phyloP scores from a whole-genome alignment of 2,329 filamentous ascomycete species.

The Colletotrichum cordylinicola region DNA sequence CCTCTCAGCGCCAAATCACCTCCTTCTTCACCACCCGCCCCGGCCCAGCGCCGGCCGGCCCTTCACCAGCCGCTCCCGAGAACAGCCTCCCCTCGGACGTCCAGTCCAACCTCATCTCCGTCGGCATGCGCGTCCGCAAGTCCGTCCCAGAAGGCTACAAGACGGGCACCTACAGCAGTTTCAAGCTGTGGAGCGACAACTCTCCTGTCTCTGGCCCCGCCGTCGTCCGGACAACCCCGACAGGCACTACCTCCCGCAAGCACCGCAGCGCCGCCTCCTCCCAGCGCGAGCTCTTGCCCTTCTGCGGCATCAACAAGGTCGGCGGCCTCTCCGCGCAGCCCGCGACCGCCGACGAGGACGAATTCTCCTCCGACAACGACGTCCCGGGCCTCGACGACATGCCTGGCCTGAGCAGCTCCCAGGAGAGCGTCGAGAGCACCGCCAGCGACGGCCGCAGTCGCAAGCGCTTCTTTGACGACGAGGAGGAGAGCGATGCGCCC shows the following conservation, averaged over 20 bases:
- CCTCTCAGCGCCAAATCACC: conserved; percentile 67
- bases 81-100: conserved; percentile 67
- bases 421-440: conserved; percentile 49
- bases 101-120: conserved; percentile 84
- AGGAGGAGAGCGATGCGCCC: conserved; percentile 39
- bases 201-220: conserved; percentile 7
- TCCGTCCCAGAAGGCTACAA: conserved; percentile 94
- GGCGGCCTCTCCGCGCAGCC: conserved; percentile 72
- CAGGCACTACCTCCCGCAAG: background rate
- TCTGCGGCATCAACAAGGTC: conserved; percentile 80
- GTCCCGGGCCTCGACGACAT: conserved; percentile 43
- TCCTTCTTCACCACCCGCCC: conserved; percentile 57
- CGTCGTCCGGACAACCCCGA: conserved; percentile 24
- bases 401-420: conserved; percentile 59
- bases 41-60: conserved; percentile 21
- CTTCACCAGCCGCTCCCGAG: conserved; percentile 27
- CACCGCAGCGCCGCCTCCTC: conserved; percentile 30
- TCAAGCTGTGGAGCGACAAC: conserved; percentile 55
- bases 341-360: conserved; percentile 30
- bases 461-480: conserved; percentile 55
- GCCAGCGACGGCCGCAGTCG: conserved; percentile 33
- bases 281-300: conserved; percentile 73
- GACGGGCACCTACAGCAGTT: conserved; percentile 62
- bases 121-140: conserved; percentile 95
- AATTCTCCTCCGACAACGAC: conserved; percentile 26